These are phyloP conservation scores for Cymbopogon citratus DNA, from an alignment of 176 grass and related monocot species.

Conservation along the genomic window DNA sequence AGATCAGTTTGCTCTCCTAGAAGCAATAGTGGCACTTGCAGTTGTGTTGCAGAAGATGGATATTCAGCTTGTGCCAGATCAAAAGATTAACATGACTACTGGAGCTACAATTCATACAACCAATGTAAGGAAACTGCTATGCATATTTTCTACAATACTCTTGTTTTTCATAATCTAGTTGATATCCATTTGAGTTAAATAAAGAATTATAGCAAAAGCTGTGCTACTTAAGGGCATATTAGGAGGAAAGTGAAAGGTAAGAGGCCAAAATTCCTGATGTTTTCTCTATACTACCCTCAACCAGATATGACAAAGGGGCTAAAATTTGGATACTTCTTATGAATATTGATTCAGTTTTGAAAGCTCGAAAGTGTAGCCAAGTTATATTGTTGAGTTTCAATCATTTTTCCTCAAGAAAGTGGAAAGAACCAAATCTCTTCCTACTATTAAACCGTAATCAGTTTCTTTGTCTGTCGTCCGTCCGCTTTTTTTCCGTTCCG, in stretches of 20 bases:
- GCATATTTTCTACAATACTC: neutral
- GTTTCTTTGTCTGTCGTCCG: neutral
- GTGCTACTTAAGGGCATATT: neutral
- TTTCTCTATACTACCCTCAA: neutral
- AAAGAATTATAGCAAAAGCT: neutral
- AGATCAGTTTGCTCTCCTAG: conserved; percentile 92
- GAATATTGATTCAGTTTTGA: neutral
- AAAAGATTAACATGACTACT: conserved; percentile 99
- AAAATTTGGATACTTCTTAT: neutral
- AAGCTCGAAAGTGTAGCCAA: neutral
- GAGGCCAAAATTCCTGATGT: neutral
- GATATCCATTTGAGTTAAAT: neutral
- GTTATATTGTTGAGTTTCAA: neutral
- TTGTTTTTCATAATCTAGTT: conserved; percentile 11
- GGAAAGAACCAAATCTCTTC: neutral
- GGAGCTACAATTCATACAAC: conserved; percentile 97
- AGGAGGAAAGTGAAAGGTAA: neutral
- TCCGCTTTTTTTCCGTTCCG: neutral
- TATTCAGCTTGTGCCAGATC: conserved; percentile 68
- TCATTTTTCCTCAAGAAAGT: neutral
- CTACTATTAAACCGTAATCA: neutral
- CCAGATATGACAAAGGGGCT: neutral
- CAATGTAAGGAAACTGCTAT: conserved; percentile 48
- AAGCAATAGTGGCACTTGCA: conserved; percentile 91
- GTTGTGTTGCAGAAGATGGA: conserved; percentile 76